These are phyloP conservation scores for Trichophaea hybrida DNA, from an alignment of 2,329 filamentous ascomycete genomes.

Conservation along the genomic window DNA sequence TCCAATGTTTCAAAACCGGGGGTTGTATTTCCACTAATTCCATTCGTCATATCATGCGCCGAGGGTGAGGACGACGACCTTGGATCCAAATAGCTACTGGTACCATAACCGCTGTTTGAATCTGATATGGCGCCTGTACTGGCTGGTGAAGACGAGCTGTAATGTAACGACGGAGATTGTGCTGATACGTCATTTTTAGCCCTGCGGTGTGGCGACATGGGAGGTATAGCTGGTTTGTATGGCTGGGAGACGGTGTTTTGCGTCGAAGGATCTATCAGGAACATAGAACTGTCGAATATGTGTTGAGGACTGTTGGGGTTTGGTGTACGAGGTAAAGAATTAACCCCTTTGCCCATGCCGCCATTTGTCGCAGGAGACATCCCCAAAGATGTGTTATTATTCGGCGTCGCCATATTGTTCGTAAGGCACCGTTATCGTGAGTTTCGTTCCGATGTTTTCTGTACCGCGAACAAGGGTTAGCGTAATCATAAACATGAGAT, in stretches of 20 bases:
- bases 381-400: neutral
- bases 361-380: neutral
- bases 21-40: constrained; percentile 4
- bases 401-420: neutral
- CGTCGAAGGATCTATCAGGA: neutral
- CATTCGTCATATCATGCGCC: neutral
- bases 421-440: neutral
- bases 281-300: neutral
- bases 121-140: neutral
- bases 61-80: neutral
- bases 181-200: neutral
- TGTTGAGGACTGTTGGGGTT: neutral
- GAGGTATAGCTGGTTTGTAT: neutral
- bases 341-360: neutral
- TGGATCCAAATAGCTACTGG: neutral
- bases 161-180: neutral
- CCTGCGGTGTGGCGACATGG: neutral
- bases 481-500: neutral
- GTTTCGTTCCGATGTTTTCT: neutral
- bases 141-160: neutral
- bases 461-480: neutral
- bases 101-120: neutral
- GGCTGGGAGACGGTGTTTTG: constrained; percentile 1
- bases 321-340: neutral
- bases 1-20: constrained; percentile 3